phyloP scores from a whole-genome alignment of 2,329 filamentous ascomycete species.

The Diaporthe sp. region DNA sequence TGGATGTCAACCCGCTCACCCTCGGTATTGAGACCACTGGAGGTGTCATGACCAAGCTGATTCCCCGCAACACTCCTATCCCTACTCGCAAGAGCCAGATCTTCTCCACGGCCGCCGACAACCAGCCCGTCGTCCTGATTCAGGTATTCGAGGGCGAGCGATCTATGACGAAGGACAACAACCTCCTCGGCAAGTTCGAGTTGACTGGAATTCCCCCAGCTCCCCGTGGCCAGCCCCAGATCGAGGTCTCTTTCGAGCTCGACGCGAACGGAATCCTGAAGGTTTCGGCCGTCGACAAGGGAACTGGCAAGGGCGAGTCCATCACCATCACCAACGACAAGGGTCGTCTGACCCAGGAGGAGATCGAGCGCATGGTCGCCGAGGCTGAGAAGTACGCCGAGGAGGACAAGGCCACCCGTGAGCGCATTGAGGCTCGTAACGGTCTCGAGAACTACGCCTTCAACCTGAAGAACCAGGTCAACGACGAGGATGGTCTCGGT shows the following conservation, averaged over 20 bases:
- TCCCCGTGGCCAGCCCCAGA: slow-evolving; percentile 96
- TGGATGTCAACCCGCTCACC: slow-evolving; percentile 97
- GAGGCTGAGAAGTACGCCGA: slow-evolving; percentile 99
- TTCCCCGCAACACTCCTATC: slow-evolving; percentile 93
- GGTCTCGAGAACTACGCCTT: slow-evolving; percentile 99
- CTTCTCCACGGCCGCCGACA: slow-evolving; percentile 96
- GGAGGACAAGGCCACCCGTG: slow-evolving; percentile 97
- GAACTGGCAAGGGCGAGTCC: slow-evolving; percentile 95
- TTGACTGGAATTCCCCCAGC: slow-evolving; percentile 95
- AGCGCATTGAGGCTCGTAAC: slow-evolving; percentile 97
- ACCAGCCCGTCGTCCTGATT: slow-evolving; percentile 95
- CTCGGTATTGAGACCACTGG: slow-evolving; percentile 98
- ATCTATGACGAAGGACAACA: slow-evolving; percentile 96
- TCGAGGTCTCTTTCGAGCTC: slow-evolving; percentile 97
- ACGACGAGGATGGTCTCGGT: slow-evolving; percentile 95
- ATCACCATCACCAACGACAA: slow-evolving; percentile 99
- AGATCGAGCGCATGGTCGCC: slow-evolving; percentile 99
- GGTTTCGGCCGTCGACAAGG: slow-evolving; percentile 97
- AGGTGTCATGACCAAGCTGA: slow-evolving; percentile 97
- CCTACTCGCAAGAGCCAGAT: slow-evolving; percentile 98
- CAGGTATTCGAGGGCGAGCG: slow-evolving; percentile 97
- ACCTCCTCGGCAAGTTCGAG: slow-evolving; percentile 97
- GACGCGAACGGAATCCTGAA: slow-evolving; percentile 99
- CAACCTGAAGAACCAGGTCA: slow-evolving; percentile 99
- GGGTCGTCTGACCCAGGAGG: slow-evolving; percentile 94